Evolutionary conservation across 441 rosid species (phyloP).

Genomic region (Isatis lusitanica): DNA sequence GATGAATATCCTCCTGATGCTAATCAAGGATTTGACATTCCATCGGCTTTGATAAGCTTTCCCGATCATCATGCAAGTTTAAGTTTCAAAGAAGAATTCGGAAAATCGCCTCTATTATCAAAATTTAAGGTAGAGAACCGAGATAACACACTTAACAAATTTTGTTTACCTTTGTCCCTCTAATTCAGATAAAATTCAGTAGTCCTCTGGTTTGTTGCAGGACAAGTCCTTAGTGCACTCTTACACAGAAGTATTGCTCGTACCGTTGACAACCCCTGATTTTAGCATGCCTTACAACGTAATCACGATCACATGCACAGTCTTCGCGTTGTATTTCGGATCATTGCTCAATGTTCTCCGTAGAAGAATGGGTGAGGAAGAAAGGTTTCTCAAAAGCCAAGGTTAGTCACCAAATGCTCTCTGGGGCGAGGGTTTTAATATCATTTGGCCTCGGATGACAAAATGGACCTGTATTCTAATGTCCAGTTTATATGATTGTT

Average conservation of each 20-base stretch:
- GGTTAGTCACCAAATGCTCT: conserved; percentile 42
- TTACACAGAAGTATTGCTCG: conserved; percentile 88
- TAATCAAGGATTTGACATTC: conserved; percentile 96
- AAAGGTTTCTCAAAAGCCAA: conserved; percentile 65
- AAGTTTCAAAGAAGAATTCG: conserved; percentile 42
- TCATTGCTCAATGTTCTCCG: conserved; percentile 84
- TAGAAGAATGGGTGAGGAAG: conserved; percentile 77
- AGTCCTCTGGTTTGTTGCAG: conserved; percentile 49
- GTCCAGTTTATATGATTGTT: conserved; percentile 29
- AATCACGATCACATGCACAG: conserved; percentile 90
- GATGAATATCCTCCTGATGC: conserved; percentile 99
- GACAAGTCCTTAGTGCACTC: conserved; percentile 58
- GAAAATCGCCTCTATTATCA: conserved; percentile 50
- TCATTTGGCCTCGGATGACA: background rate
- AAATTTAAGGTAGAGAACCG: conserved; percentile 56
- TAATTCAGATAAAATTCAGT: background rate
- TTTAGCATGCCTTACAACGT: conserved; percentile 99
- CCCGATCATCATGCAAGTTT: conserved; percentile 57
- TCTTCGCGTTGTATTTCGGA: conserved; percentile 91
- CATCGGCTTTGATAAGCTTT: conserved; percentile 82
- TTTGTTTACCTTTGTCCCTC: background rate
- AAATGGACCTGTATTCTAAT: background rate
- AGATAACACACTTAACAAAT: background rate
- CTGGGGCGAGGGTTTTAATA: background rate
- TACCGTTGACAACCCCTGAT: conserved; percentile 95